Percentiles rank a stretch among this genome's conserved stretches.
These are phyloP conservation scores for Fomitopsis serialis DNA, from an alignment of 768 basidiomycete species.

Conservation along the genomic window DNA sequence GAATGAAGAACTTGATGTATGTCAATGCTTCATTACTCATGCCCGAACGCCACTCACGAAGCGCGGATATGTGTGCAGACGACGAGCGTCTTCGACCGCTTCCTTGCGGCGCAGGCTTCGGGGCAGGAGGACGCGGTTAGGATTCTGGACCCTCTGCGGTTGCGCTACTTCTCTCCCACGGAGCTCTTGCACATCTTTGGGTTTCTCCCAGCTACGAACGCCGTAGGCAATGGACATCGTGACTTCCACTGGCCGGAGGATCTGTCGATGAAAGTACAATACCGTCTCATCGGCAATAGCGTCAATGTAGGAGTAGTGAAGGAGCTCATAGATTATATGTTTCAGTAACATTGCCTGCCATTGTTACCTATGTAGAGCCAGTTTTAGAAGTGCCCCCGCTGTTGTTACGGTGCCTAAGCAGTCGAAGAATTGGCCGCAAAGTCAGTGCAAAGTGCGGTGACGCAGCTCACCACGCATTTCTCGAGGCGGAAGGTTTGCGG, in stretches of 20 bases:
- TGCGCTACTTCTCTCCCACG: conserved; percentile 72
- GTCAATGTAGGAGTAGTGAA: conserved; percentile 74
- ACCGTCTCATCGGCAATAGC: conserved; percentile 77
- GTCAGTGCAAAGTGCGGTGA: too few relatives aligned
- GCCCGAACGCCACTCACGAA: neutral
- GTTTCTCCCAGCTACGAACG: conserved; percentile 34
- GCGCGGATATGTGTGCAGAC: conserved; percentile 40
- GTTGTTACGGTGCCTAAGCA: too few relatives aligned
- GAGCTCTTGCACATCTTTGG: conserved; percentile 69
- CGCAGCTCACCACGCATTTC: too few relatives aligned
- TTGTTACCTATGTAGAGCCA: too few relatives aligned
- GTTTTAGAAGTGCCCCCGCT: too few relatives aligned
- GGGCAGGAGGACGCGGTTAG: conserved; percentile 40
- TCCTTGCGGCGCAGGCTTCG: conserved; percentile 38
- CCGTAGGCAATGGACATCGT: neutral
- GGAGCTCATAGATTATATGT: conserved; percentile 46
- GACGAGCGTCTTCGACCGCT: conserved; percentile 48
- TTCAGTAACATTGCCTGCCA: too few relatives aligned
- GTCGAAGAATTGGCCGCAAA: too few relatives aligned
- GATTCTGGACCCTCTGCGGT: conserved; percentile 50
- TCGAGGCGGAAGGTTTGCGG: too few relatives aligned
- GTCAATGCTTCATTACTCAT: conserved; percentile 14
- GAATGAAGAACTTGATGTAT: conserved; percentile 61
- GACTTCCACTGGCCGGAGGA: conserved; percentile 58
- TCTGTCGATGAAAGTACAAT: conserved; percentile 63